Percentiles rank a stretch among this genome's conserved stretches.
phyloP scores from a whole-genome alignment of 1,284 basidiomycete species.

The Schizophyllum commune region DNA sequence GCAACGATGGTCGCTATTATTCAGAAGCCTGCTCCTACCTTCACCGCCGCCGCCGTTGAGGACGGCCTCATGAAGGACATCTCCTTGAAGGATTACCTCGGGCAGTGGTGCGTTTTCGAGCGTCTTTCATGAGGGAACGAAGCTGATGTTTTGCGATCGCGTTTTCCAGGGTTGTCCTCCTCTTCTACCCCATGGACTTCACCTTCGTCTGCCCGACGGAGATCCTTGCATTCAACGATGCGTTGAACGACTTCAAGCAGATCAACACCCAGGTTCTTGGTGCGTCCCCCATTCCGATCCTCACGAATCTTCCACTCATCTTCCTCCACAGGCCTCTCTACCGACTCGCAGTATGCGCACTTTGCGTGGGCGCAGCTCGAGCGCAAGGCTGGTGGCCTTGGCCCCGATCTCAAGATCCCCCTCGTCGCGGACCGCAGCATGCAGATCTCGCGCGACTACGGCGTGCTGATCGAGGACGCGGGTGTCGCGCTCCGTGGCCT shows the following conservation, averaged over 20 bases:
- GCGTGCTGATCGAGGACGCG: conserved; percentile 78
- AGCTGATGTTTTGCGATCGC: conserved; percentile 1
- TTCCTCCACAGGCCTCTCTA: conserved; percentile 55
- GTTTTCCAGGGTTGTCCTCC: conserved; percentile 56
- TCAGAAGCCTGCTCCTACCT: conserved; percentile 72
- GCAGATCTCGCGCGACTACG: conserved; percentile 70
- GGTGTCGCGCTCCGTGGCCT: conserved; percentile 81
- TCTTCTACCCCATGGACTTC: conserved; percentile 81
- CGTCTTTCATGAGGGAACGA: not conserved
- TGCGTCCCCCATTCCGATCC: conserved; percentile 22
- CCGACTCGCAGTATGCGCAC: conserved; percentile 85
- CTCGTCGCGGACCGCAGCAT: conserved; percentile 68
- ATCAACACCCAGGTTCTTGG: conserved; percentile 73
- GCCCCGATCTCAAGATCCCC: conserved; percentile 78
- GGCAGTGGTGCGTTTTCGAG: conserved; percentile 61
- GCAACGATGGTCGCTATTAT: conserved; percentile 57
- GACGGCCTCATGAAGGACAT: conserved; percentile 74
- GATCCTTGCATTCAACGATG: conserved; percentile 88
- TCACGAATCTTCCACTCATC: not conserved
- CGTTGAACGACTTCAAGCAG: conserved; percentile 64
- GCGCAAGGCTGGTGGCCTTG: conserved; percentile 80
- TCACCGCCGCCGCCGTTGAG: conserved; percentile 70
- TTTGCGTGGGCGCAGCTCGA: conserved; percentile 79
- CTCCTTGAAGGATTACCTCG: conserved; percentile 63
- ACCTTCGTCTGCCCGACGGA: conserved; percentile 91